These are phyloP conservation scores for Tirmania nivea DNA, from an alignment of 495 filamentous ascomycete genomes.

Conservation along the genomic window DNA sequence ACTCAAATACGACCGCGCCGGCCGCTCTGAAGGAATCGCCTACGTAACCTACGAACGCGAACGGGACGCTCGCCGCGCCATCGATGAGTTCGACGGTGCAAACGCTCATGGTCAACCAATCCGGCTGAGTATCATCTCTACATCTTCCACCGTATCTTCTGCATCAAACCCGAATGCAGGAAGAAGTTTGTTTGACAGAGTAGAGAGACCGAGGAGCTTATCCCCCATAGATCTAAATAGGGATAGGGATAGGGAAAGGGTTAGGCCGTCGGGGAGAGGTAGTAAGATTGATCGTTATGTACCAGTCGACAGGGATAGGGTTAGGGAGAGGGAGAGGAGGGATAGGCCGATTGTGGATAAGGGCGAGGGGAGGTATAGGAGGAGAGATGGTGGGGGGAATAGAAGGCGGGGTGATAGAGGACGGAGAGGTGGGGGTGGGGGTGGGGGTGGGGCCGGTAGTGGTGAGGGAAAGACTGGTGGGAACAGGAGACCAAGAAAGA, in stretches of 20 bases:
- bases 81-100: slow-evolving; percentile 67
- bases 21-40: slow-evolving; percentile 70
- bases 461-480: slow-evolving; percentile 23
- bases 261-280: not conserved
- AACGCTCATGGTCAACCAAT: slow-evolving; percentile 90
- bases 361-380: not conserved
- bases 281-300: slow-evolving; percentile 57
- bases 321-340: not conserved
- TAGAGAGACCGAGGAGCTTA: slow-evolving; percentile 30
- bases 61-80: slow-evolving; percentile 48
- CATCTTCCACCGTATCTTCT: slow-evolving; percentile 25
- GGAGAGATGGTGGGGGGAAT: slow-evolving; percentile 1
- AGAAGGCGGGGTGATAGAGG: slow-evolving; percentile 24
- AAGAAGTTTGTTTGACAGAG: slow-evolving; percentile 34
- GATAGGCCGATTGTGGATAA: not conserved
- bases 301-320: slow-evolving; percentile 25
- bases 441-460: slow-evolving; percentile 14
- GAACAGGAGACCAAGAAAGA: slow-evolving; percentile 56
- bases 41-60: slow-evolving; percentile 57
- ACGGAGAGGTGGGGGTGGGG: slow-evolving; percentile 30
- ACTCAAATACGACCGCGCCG: slow-evolving; percentile 70
- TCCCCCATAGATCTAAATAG: not conserved
- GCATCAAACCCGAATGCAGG: not conserved
- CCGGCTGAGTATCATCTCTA: slow-evolving; percentile 41
- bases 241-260: not conserved